Evolutionary conservation across 495 filamentous ascomycete species (phyloP).

Genomic region (Neurospora sp.): DNA sequence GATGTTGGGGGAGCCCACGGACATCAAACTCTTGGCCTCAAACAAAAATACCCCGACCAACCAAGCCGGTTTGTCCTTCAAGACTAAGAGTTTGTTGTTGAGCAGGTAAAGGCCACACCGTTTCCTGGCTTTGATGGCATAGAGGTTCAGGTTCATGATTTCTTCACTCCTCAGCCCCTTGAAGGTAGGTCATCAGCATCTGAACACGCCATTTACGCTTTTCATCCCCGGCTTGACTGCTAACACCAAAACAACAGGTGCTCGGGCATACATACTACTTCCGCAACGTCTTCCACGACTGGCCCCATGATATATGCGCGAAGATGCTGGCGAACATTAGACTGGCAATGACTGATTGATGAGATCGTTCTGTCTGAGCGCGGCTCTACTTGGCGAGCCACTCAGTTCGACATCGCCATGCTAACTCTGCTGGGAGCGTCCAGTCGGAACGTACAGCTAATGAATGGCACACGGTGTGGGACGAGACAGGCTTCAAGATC

Average conservation of each 20-base stretch:
- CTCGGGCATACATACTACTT: constrained; percentile 40
- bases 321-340: constrained; percentile 29
- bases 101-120: background rate
- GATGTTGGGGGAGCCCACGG: background rate
- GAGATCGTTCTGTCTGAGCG: constrained; percentile 31
- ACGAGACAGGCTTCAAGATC: background rate
- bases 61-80: background rate
- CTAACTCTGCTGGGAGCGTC: background rate
- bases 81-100: background rate
- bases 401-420: background rate
- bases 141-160: constrained; percentile 28
- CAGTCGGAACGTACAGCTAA: background rate
- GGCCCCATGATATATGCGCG: constrained; percentile 28
- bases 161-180: constrained; percentile 34
- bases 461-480: background rate
- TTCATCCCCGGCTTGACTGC: background rate
- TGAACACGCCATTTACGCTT: background rate
- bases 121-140: background rate
- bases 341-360: constrained; percentile 34
- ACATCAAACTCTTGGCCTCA: background rate
- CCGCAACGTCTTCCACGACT: constrained; percentile 38
- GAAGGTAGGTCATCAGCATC: background rate
- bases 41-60: background rate
- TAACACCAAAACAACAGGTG: constrained; percentile 16
- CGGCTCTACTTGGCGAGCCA: background rate